Evolutionary conservation across 129 eudicot species (phyloP), one percentile per base, ranked within the genome.

Genomic region (Erigeron canadensis): DNA sequence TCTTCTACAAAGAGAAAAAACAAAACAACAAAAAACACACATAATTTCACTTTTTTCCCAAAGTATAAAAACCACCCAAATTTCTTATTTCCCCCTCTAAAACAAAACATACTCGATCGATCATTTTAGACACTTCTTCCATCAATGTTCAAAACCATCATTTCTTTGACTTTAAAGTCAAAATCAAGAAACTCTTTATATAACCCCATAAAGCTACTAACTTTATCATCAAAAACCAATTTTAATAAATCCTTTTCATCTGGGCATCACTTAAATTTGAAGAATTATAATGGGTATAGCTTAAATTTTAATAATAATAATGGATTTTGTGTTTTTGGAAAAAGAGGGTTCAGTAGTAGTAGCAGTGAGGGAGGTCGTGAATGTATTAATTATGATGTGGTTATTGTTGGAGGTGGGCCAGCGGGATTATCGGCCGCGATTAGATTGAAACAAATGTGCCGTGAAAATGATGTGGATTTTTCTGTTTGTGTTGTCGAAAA

Each of bases 341-440:
- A 17, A 58, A 63, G 1, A 81, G 88, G 81, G 59, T 87, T 80
- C 65, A 65, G 96, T 61, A 82, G 84, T 56, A 61, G 44, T 23
- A 4, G 28, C 64, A 23, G 16, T 2, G 34, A 28, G 65, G 65
- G 82, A 7, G 78, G 21, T 65, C 69, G 96, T 41, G 98, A 94
- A 67, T 70, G 74, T 28, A 81, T 94, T 80, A 72, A 85, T 9
- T 94, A 94, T 51, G 98, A 94, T 34, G 97, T 94, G 16, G 96
- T 94, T 45, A 84, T 94, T 47, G 89, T 94, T 37, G 98, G 98
- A 41, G 98, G 89, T 38, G 98, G 98, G 17, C 98, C 98, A 2
- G 96, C 97, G 45, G 98, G 98, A 1, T 75, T 94, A 72, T 89
- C 98, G 5, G 96, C 98, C 1, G 96, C 98, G 1, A 94, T 94